Conservation (phyloP, 1,284 basidiomycete species). For the Clitocybe nebularis region DNA sequence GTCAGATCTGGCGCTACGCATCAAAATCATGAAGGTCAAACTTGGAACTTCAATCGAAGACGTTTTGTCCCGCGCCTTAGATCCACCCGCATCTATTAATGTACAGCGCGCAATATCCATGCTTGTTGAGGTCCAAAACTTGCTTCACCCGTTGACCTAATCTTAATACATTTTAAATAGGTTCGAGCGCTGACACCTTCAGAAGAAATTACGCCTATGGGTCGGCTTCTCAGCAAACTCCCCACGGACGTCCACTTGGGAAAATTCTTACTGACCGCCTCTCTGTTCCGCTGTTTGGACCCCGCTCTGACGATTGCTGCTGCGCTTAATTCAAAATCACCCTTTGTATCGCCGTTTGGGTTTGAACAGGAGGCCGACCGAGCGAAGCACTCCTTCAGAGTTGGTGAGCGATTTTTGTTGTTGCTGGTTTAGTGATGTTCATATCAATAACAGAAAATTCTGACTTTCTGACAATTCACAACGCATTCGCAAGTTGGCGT, state of each 20-base stretch:
- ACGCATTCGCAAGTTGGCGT: constrained; percentile 89
- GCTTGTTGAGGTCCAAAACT: constrained; percentile 74
- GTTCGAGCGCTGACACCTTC: constrained; percentile 80
- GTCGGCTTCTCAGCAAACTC: constrained; percentile 85
- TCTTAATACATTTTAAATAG: constrained; percentile 29
- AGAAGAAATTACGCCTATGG: constrained; percentile 96
- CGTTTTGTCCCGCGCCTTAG: constrained; percentile 83
- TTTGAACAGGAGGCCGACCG: constrained; percentile 84
- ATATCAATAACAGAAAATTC: constrained; percentile 68
- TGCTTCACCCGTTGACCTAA: neutral
- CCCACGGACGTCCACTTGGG: constrained; percentile 97
- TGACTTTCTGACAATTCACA: constrained; percentile 94
- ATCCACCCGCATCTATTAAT: constrained; percentile 86
- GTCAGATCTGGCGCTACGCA: constrained; percentile 91
- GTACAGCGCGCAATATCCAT: constrained; percentile 90
- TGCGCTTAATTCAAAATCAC: constrained; percentile 89
- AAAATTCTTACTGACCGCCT: constrained; percentile 88
- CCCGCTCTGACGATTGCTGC: constrained; percentile 96
- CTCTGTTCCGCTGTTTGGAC: constrained; percentile 88
- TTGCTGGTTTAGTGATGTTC: neutral
- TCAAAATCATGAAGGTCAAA: constrained; percentile 95
- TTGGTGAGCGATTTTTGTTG: constrained; percentile 45
- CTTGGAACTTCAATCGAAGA: constrained; percentile 89
- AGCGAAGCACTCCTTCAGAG: constrained; percentile 79
- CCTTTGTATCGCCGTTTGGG: constrained; percentile 89